These are phyloP conservation scores for Nicotiana tabacum DNA, from an alignment of 257 asterid genomes.

Conservation along the genomic window DNA sequence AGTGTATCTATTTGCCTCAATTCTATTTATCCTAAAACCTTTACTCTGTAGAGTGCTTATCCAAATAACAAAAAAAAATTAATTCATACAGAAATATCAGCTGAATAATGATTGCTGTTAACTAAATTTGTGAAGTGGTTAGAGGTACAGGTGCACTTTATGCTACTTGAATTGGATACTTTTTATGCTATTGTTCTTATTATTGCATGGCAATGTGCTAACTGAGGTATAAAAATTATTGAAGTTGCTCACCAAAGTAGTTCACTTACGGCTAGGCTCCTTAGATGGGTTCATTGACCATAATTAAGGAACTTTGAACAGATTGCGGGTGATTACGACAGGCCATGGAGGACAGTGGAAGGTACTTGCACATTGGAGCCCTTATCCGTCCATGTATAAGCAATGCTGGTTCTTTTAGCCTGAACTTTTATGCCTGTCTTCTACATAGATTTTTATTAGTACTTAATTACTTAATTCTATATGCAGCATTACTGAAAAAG, in stretches of 20 bases:
- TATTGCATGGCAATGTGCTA: neutral
- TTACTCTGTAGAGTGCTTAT: neutral
- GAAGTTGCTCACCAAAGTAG: slow-evolving; percentile 4
- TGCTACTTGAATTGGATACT: neutral
- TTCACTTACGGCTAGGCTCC: neutral
- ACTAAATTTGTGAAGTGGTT: neutral
- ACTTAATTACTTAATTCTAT: neutral
- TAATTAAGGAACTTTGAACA: neutral
- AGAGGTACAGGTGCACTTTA: neutral
- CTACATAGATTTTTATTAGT: neutral
- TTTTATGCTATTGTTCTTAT: neutral
- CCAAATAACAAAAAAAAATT: neutral
- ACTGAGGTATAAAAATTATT: neutral
- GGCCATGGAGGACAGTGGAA: slow-evolving; percentile 7
- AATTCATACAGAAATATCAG: neutral
- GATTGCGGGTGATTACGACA: neutral
- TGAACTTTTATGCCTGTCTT: neutral
- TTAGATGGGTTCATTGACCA: neutral
- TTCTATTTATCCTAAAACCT: neutral
- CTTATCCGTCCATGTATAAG: neutral
- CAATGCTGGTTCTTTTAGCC: neutral
- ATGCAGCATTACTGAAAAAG: slow-evolving; percentile 47
- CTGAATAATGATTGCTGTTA: neutral
- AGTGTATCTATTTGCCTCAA: neutral
- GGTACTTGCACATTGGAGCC: neutral